Base-by-base conservation (phyloP, 257 asterid genomes). In the Capsicum rhomboideum region DNA sequence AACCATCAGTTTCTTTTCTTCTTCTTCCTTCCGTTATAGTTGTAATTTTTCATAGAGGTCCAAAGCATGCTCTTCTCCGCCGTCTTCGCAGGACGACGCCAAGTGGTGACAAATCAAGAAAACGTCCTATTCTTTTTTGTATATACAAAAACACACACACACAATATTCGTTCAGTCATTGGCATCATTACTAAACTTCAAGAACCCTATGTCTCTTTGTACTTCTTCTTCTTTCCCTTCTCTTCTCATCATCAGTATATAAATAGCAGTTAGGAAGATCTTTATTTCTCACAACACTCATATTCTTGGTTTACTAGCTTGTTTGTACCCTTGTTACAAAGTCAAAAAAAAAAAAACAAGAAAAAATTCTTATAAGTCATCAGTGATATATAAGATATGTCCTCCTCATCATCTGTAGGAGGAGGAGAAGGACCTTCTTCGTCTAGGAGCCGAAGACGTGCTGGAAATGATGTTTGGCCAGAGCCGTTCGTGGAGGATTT, bases 401-500 rank as follows among this genome's bases (percentile, higher is more conserved):
- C 98, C 44, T 88, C 91, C 8, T 89, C 98, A 28, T 87, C 91
- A 53, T 84, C 92, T 20, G 3, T 83, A 1, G 82, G 80, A 67
- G 83, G 85, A 13, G 87, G 87, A 46, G 85, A 63, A 59, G 87
- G 86, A 6, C 92, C 94, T 0, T 87, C 95, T 4, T 86, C 92
- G 13, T 88, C 91, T 4, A 88, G 94, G 12, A 86, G 91, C 46
- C 89, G 96, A n/a, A 78, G 82, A 85, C 84, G 93, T 58, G 78
- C 85, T 12, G 89, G 89, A 79, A 86, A 89, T 82, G 89, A 89
- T 18, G 94, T 94, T 84, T 94, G 98, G 98, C 97, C 97, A 0
- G 97, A 91, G 83, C 97, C 94, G 2, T 92, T 94, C 64, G 87
- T 94, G 37, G 98, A 94, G 86, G 92, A 96, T n/a, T 89, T 94